Percentiles rank a stretch among this genome's conserved stretches.
phyloP scores from a whole-genome alignment of 1,139 yeast species.

The Blastobotrys arbuscula region DNA sequence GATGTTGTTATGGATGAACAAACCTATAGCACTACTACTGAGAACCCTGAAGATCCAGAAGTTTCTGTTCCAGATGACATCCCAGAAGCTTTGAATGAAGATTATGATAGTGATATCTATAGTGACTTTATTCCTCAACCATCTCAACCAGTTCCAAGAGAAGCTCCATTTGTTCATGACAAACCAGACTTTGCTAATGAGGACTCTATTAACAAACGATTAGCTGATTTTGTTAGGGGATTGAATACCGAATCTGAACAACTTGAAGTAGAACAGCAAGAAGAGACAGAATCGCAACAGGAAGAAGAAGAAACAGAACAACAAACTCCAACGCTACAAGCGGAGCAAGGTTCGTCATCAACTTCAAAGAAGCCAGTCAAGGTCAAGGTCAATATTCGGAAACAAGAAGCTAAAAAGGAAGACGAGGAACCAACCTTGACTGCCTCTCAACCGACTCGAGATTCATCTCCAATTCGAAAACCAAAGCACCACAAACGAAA shows the following conservation, averaged over 20 bases:
- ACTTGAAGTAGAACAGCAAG: not conserved
- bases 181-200: conserved; percentile 1
- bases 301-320: not conserved
- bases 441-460: not conserved
- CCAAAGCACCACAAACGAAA: not conserved
- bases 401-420: not conserved
- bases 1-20: not conserved
- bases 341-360: not conserved
- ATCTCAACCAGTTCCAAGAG: conserved; percentile 1
- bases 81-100: too few relatives aligned
- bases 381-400: conserved; percentile 4
- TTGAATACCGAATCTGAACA: not conserved
- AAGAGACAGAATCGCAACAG: not conserved
- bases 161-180: conserved; percentile 3
- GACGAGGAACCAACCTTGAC: not conserved
- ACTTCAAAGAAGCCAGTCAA: not conserved
- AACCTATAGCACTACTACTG: too few relatives aligned
- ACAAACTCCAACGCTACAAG: not conserved
- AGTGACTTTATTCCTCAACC: not conserved
- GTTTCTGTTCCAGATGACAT: conserved; percentile 9
- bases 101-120: conserved; percentile 8
- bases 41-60: conserved; percentile 6
- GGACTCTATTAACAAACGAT: not conserved
- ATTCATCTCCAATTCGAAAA: not conserved
- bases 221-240: conserved; percentile 6